phyloP scores from a whole-genome alignment of 2,329 filamentous ascomycete genomes.

The Ilyonectria mors-panacis region DNA sequence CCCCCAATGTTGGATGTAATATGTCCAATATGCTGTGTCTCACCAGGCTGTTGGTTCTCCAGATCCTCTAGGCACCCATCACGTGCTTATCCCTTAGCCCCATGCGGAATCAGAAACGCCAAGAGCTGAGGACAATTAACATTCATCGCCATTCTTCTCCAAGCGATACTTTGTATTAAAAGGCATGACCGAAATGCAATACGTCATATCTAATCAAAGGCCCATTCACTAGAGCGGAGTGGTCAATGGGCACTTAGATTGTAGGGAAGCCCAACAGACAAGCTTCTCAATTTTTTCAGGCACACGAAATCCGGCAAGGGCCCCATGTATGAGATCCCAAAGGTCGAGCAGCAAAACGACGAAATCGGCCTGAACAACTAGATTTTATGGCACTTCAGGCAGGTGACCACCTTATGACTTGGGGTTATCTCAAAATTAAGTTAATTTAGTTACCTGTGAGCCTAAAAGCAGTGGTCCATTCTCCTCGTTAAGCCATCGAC shows the following conservation, averaged over 20 bases:
- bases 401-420: neutral
- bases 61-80: conserved; percentile 26
- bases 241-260: neutral
- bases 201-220: too few species aligned
- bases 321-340: neutral
- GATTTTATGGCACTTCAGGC: neutral
- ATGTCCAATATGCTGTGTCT: neutral
- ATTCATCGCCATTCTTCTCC: neutral
- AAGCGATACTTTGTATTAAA: neutral
- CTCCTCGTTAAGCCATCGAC: too few species aligned
- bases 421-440: too few species aligned
- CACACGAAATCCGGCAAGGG: neutral
- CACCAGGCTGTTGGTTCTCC: neutral
- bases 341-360: neutral
- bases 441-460: too few species aligned
- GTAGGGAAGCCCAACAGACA: neutral
- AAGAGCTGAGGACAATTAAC: neutral
- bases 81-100: conserved; percentile 17
- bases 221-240: too few species aligned
- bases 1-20: neutral
- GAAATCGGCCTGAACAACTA: neutral
- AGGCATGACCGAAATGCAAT: too few species aligned
- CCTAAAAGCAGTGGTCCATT: too few species aligned
- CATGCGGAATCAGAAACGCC: conserved; percentile 2
- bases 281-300: neutral